A percentile compares a stretch with the other conserved stretches of the same genome.
These are phyloP conservation scores for Entoloma clypeatum DNA, from an alignment of 1,284 basidiomycete species.

Conservation along the genomic window DNA sequence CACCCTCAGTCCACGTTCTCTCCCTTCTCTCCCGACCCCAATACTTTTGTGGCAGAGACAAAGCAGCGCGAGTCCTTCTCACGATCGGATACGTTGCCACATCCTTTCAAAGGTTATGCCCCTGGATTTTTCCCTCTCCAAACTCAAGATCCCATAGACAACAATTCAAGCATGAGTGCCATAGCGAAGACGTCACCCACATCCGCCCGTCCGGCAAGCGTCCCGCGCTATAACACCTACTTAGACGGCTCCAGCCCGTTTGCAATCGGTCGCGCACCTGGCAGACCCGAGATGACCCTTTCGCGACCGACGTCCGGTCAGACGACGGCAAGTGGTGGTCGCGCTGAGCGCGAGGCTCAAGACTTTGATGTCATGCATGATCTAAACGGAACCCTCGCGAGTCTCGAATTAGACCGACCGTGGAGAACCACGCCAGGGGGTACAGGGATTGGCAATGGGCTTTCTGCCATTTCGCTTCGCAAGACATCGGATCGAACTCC, in stretches of 20 bases:
- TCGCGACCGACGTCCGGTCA: constrained; percentile 49
- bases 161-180: constrained; percentile 17
- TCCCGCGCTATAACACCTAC: constrained; percentile 42
- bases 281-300: constrained; percentile 44
- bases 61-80: constrained; percentile 33
- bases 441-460: constrained; percentile 22
- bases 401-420: constrained; percentile 56
- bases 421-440: constrained; percentile 27
- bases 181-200: constrained; percentile 42
- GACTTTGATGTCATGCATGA: constrained; percentile 59
- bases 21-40: constrained; percentile 61
- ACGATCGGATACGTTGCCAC: constrained; percentile 33
- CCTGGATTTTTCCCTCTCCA: constrained; percentile 41
- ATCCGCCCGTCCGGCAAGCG: constrained; percentile 40
- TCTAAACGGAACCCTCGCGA: constrained; percentile 72
- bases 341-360: constrained; percentile 23
- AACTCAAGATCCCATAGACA: constrained; percentile 27
- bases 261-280: constrained; percentile 36
- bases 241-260: constrained; percentile 33
- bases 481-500: constrained; percentile 22
- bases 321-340: constrained; percentile 21
- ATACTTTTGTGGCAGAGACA: constrained; percentile 32
- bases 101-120: constrained; percentile 41
- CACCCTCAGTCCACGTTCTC: constrained; percentile 44
- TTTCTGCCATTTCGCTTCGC: constrained; percentile 28